phyloP scores from a whole-genome alignment of 108 stramenopile species.

The Cyclotella cryptica region DNA sequence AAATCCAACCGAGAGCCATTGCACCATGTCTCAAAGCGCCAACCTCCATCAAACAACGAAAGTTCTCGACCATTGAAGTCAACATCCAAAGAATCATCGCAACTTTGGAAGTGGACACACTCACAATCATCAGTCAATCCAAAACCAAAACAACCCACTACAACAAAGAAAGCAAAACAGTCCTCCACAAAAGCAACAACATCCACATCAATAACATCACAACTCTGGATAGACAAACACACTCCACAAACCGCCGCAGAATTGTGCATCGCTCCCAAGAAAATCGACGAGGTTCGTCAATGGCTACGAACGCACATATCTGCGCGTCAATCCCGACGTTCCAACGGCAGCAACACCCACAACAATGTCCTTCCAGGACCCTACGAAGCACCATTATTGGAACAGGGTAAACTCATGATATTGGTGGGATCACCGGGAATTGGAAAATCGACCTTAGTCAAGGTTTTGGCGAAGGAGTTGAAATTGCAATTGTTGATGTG shows the following conservation, averaged over 20 bases:
- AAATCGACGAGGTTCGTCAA: constrained; percentile 67
- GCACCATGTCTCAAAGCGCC: not conserved
- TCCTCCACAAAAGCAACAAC: not conserved
- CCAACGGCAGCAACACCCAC: constrained; percentile 9
- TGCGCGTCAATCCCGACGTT: constrained; percentile 20
- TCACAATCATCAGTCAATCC: not conserved
- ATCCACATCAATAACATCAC: constrained; percentile 1
- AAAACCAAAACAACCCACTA: too few relatives aligned
- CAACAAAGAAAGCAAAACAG: not conserved
- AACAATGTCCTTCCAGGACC: not conserved
- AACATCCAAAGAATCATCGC: not conserved
- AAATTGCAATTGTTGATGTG: constrained; percentile 59
- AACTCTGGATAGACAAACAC: constrained; percentile 76
- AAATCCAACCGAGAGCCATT: not conserved
- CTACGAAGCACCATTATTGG: constrained; percentile 4
- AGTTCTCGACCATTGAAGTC: not conserved
- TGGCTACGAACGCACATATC: constrained; percentile 54
- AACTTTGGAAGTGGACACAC: constrained; percentile 12
- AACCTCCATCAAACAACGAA: not conserved
- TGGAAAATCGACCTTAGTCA: constrained; percentile 78
- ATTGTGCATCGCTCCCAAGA: constrained; percentile 86
- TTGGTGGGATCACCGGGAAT: constrained; percentile 83
- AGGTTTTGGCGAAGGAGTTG: constrained; percentile 66
- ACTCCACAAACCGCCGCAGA: constrained; percentile 58
- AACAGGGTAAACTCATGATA: constrained; percentile 58